phyloP scores from a whole-genome alignment of 805 yeast species.

The Yamadazyma scolyti region DNA sequence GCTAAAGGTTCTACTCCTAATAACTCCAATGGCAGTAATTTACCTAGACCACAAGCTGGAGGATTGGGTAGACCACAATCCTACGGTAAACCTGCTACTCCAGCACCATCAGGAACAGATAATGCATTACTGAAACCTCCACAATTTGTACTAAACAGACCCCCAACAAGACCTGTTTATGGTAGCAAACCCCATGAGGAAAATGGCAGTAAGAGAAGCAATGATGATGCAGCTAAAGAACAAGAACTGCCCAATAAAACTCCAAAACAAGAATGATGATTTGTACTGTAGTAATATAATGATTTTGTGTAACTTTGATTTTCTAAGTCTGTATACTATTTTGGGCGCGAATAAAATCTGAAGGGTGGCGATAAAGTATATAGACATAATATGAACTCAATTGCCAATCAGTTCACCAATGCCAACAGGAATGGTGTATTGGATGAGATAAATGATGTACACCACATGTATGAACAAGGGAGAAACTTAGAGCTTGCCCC shows the following conservation, averaged over 20 bases:
- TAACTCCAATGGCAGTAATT: background rate
- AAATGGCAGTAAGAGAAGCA: conserved; percentile 2
- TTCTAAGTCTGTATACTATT: too few species aligned
- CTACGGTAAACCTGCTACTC: conserved; percentile 2
- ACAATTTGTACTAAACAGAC: conserved; percentile 34
- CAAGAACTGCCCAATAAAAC: conserved; percentile 4
- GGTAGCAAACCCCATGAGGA: conserved; percentile 4
- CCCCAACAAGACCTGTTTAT: conserved; percentile 13
- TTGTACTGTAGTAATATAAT: too few species aligned
- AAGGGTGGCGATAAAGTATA: too few species aligned
- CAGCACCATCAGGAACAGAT: too few species aligned
- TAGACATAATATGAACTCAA: conserved; percentile 43
- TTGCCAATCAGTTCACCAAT: conserved; percentile 35
- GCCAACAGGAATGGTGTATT: conserved; percentile 22
- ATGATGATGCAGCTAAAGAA: conserved; percentile 2
- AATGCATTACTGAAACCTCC: conserved; percentile 26
- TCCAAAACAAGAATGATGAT: conserved; percentile 3
- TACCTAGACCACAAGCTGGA: background rate
- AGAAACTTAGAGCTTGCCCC: conserved; percentile 48
- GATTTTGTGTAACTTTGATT: too few species aligned
- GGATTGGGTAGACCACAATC: conserved; percentile 6
- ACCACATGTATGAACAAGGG: background rate
- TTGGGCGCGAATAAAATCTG: too few species aligned
- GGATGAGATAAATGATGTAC: conserved; percentile 26
- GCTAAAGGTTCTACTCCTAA: background rate